Conservation (phyloP, 2,329 filamentous ascomycete species). For the Colletotrichum sp. region DNA sequence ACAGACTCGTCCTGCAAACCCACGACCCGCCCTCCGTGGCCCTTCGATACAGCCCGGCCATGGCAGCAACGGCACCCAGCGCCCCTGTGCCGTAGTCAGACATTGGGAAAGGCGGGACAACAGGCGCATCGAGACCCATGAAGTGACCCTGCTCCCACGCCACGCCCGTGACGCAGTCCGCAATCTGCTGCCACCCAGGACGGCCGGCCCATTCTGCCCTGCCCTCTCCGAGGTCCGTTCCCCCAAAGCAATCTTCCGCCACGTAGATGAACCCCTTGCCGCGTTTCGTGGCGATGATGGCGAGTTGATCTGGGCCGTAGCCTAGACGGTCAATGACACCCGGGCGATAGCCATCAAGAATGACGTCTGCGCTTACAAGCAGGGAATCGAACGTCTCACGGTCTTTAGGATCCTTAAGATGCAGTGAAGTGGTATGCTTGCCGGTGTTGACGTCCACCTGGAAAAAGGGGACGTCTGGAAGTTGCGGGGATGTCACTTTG, state of each 20-base stretch:
- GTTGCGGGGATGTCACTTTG: slow-evolving; percentile 64
- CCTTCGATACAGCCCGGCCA: slow-evolving; percentile 36
- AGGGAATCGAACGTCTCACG: slow-evolving; percentile 58
- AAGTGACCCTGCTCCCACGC: slow-evolving; percentile 57
- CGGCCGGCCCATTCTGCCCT: slow-evolving; percentile 57
- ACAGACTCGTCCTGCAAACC: slow-evolving; percentile 37
- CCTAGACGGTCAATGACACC: slow-evolving; percentile 63
- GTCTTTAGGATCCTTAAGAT: slow-evolving; percentile 55
- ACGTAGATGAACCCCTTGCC: slow-evolving; percentile 66
- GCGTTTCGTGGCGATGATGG: slow-evolving; percentile 50
- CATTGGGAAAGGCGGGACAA: slow-evolving; percentile 63
- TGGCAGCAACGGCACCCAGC: slow-evolving; percentile 36
- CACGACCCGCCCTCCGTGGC: slow-evolving; percentile 36
- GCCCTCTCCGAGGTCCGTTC: slow-evolving; percentile 43
- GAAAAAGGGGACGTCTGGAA: slow-evolving; percentile 69
- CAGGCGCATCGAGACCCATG: slow-evolving; percentile 60
- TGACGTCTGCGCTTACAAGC: slow-evolving; percentile 61
- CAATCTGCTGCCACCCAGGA: slow-evolving; percentile 69
- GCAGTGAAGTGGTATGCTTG: slow-evolving; percentile 64
- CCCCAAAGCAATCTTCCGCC: slow-evolving; percentile 69
- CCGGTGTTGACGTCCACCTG: slow-evolving; percentile 70
- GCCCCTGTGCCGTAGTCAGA: slow-evolving; percentile 46
- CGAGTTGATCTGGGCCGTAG: slow-evolving; percentile 57
- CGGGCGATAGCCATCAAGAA: slow-evolving; percentile 69
- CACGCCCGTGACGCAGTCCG: slow-evolving; percentile 61